Evolutionary conservation across 2,329 filamentous ascomycete species (phyloP).

Genomic region (Keithomyces neogunnii): DNA sequence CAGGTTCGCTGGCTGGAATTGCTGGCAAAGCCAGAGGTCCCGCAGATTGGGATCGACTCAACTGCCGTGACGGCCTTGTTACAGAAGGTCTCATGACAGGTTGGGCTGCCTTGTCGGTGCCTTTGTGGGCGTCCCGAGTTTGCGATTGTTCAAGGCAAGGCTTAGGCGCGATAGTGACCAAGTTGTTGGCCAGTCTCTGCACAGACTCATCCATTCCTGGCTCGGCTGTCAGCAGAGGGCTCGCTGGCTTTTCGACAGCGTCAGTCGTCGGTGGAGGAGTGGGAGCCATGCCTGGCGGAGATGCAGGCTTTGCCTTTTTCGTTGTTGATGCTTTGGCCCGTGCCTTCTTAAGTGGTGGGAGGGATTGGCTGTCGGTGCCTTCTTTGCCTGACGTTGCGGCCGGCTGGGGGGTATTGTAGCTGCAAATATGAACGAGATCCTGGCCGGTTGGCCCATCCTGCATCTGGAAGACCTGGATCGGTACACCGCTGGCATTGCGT

Average conservation of each 20-base stretch:
- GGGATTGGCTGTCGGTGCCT: slow-evolving; percentile 11
- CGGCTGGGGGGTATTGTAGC: slow-evolving; percentile 19
- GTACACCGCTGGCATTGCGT: slow-evolving; percentile 26
- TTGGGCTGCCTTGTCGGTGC: background rate
- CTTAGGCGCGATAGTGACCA: slow-evolving; percentile 5
- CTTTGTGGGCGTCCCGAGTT: background rate
- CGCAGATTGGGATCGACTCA: slow-evolving; percentile 28
- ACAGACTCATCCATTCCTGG: slow-evolving; percentile 1
- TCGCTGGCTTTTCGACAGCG: slow-evolving; percentile 23
- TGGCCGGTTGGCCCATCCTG: slow-evolving; percentile 25
- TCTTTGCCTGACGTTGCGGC: slow-evolving; percentile 6
- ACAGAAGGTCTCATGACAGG: background rate
- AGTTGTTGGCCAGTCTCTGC: slow-evolving; percentile 7
- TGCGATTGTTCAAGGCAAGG: background rate
- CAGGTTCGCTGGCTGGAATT: slow-evolving; percentile 41
- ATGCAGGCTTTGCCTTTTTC: slow-evolving; percentile 13
- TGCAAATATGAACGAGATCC: slow-evolving; percentile 27
- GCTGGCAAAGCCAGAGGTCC: slow-evolving; percentile 27
- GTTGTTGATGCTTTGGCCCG: slow-evolving; percentile 9
- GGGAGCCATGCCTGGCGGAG: slow-evolving; percentile 20
- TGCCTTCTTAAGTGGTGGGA: slow-evolving; percentile 17
- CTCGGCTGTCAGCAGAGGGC: slow-evolving; percentile 12
- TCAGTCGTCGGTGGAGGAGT: slow-evolving; percentile 32
- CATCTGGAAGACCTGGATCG: slow-evolving; percentile 35
- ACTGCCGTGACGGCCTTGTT: slow-evolving; percentile 14